Evolutionary conservation across 2,329 filamentous ascomycete genomes (phyloP), one percentile per base, ranked within the genome.

Genomic region (Cytospora leucostoma): DNA sequence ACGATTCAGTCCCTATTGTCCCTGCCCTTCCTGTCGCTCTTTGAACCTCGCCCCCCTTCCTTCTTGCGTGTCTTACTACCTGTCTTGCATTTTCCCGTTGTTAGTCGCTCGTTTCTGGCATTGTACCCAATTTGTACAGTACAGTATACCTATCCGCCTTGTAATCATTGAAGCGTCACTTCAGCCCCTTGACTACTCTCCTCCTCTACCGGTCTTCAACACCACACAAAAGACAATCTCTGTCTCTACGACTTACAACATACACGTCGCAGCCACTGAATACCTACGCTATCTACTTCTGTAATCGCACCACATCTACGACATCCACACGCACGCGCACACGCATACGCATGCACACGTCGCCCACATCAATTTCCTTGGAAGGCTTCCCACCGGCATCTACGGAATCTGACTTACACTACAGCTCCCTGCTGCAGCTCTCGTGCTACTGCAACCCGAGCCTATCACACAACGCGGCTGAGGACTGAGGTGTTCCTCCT

Each of bases 241-340:
- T 61, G 15, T 56, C 21, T 21, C 53, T 53, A n/a, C 35, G 27
- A 15, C 15, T 17, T 54, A 32, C 35, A 37, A 15, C 7, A 27
- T 54, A 32, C 49, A 34, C 44, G 40, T 11, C 58, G 44, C 47
- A 35, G 58, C 59, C 50, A 54, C 17, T 51, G 40, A 53, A 55
- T 19, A 27, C 27, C 27, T 27, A 27, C 27, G 27, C 27, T 27
- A 27, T 37, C 61, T 49, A 44, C 60, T 40, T 13, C 19, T 54
- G 60, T 53, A 55, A 63, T 55, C 33, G 52, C 47, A 56, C 44
- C 55, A 58, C 58, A 34, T 56, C 51, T 52, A 49, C 59, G 52
- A 40, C 38, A 44, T 49, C 33, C 33, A 50, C 60, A 56, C 64
- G 59, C 56, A 65, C 63, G 61, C 63, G 54, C 61, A 17, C 49